These are phyloP conservation scores for Phanerochaete carnosa DNA, from an alignment of 768 basidiomycete genomes.

Conservation along the genomic window DNA sequence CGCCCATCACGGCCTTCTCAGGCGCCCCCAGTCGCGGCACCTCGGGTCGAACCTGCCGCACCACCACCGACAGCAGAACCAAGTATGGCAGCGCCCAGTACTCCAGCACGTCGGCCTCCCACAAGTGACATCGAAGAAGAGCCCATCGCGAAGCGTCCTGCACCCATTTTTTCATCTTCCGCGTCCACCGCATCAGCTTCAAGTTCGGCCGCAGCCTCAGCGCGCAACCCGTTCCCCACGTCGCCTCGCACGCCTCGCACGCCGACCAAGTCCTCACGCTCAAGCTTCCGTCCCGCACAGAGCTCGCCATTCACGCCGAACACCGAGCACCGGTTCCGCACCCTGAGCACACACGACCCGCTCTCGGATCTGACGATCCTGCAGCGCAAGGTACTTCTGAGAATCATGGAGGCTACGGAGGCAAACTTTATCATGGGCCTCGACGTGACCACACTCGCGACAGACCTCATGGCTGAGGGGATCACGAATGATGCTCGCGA, in stretches of 20 bases:
- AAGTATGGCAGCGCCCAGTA: neutral
- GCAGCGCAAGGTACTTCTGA: constrained; percentile 21
- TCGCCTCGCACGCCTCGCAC: neutral
- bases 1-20: neutral
- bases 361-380: constrained; percentile 17
- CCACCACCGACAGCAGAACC: neutral
- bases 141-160: neutral
- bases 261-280: neutral
- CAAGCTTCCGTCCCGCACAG: neutral
- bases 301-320: neutral
- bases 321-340: neutral
- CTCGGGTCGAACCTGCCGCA: neutral
- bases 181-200: neutral
- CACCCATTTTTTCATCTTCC: no score
- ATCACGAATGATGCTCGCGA: neutral
- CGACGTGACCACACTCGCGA: neutral
- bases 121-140: neutral
- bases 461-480: neutral
- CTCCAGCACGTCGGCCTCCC: neutral
- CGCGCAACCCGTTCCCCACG: neutral
- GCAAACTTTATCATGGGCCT: neutral
- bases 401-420: constrained; percentile 11
- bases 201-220: neutral
- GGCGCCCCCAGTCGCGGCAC: neutral
- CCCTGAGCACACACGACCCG: constrained; percentile 12